A percentile compares a stretch with the other conserved stretches of the same genome.
Conservation (phyloP, 192 early-diverging fungal species). For the Coemansia sp. region DNA sequence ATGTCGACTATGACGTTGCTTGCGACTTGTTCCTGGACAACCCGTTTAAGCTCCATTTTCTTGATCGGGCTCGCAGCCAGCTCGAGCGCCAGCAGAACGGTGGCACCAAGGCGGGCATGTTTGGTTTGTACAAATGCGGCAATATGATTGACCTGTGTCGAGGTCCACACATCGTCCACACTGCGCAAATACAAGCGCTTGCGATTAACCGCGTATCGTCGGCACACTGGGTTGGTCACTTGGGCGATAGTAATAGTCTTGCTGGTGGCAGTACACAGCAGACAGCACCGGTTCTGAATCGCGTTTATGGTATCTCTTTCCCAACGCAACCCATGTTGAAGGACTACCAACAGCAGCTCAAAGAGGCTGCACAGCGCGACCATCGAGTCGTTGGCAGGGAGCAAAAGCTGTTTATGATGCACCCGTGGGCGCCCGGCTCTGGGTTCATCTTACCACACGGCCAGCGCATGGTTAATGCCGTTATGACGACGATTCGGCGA, state of each 20-base stretch:
- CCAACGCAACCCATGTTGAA: conserved; percentile 55
- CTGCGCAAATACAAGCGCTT: conserved; percentile 59
- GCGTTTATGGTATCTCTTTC: conserved; percentile 75
- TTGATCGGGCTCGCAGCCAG: conserved; percentile 33
- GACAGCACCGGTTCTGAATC: conserved; percentile 59
- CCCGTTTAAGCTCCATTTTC: conserved; percentile 73
- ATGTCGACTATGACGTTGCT: conserved; percentile 60
- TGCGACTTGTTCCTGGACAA: conserved; percentile 66
- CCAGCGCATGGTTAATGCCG: conserved; percentile 76
- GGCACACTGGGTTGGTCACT: conserved; percentile 60
- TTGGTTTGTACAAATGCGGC: conserved; percentile 71
- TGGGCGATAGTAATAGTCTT: background rate
- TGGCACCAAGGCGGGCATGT: conserved; percentile 11
- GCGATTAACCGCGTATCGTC: conserved; percentile 59
- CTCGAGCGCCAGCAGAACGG: background rate
- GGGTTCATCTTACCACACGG: conserved; percentile 76
- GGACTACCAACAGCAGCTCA: conserved; percentile 54
- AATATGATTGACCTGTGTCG: conserved; percentile 76
- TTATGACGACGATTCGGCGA: conserved; percentile 71
- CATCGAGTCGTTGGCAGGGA: conserved; percentile 70
- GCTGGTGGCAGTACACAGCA: conserved; percentile 12
- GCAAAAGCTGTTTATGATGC: conserved; percentile 72
- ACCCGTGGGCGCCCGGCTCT: conserved; percentile 68
- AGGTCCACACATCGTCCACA: conserved; percentile 75
- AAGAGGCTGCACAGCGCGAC: conserved; percentile 59